phyloP scores from a whole-genome alignment of 2,329 filamentous ascomycete species.

The Plenodomus lindquistii region DNA sequence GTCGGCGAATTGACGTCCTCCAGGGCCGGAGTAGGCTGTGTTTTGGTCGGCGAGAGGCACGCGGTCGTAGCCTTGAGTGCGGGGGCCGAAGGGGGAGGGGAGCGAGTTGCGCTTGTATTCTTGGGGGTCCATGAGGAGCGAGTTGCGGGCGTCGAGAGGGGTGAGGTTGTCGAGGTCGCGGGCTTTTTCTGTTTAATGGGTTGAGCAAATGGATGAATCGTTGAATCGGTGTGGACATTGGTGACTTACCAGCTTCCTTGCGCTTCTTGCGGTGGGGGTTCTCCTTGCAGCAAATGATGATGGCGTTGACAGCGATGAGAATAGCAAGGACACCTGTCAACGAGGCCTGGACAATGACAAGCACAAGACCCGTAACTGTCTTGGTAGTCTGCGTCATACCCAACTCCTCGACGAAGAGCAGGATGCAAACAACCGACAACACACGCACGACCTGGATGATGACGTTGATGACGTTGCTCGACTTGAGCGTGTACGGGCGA shows the following conservation, averaged over 20 bases:
- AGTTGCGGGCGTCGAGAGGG: constrained; percentile 83
- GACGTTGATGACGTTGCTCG: constrained; percentile 91
- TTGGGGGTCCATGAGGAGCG: constrained; percentile 71
- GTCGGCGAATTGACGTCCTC: constrained; percentile 28
- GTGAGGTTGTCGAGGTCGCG: constrained; percentile 82
- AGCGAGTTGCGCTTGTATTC: constrained; percentile 48
- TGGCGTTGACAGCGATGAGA: constrained; percentile 84
- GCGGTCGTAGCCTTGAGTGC: constrained; percentile 40
- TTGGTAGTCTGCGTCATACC: constrained; percentile 89
- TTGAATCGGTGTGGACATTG: background rate
- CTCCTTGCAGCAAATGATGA: constrained; percentile 79
- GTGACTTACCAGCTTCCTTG: constrained; percentile 81
- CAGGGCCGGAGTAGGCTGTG: constrained; percentile 29
- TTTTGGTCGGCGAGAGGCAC: constrained; percentile 43
- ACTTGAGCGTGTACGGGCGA: constrained; percentile 83
- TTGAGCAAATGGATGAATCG: constrained; percentile 29
- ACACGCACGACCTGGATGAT: constrained; percentile 87
- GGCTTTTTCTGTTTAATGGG: constrained; percentile 65
- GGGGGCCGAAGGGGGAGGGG: constrained; percentile 33
- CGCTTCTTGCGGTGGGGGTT: constrained; percentile 88
- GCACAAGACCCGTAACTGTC: constrained; percentile 88
- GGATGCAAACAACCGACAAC: constrained; percentile 82
- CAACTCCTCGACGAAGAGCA: constrained; percentile 93
- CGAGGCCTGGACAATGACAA: constrained; percentile 87
- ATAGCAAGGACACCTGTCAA: constrained; percentile 83